These are phyloP conservation scores for Tricharina praecox DNA, from an alignment of 495 filamentous ascomycete genomes.

Conservation along the genomic window DNA sequence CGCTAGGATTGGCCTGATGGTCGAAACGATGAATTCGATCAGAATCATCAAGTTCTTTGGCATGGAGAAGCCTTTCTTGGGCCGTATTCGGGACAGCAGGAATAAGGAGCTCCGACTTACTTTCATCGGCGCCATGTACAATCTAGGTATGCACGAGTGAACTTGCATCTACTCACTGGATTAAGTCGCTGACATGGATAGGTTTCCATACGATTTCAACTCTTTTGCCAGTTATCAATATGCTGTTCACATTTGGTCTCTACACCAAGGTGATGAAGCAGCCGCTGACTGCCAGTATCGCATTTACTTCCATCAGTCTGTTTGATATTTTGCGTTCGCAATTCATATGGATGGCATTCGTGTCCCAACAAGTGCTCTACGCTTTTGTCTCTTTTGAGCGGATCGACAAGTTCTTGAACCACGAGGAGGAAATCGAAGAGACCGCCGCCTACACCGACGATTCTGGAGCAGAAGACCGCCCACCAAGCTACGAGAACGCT, in stretches of 20 bases:
- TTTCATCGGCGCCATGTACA: conserved; percentile 10
- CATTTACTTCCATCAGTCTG: conserved; percentile 24
- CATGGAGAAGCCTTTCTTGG: conserved; percentile 20
- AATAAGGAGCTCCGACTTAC: conserved; percentile 17
- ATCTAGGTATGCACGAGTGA: conserved; percentile 1
- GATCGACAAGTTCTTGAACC: conserved; percentile 23
- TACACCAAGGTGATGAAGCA: conserved; percentile 22
- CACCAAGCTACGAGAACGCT: conserved; percentile 15
- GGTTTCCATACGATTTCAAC: conserved; percentile 14
- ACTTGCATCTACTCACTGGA: too few species aligned
- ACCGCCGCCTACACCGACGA: neutral
- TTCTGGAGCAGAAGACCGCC: neutral
- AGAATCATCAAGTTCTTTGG: conserved; percentile 26
- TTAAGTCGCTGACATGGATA: too few species aligned
- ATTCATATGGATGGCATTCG: conserved; percentile 20
- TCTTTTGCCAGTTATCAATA: conserved; percentile 20
- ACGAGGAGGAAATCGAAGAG: conserved; percentile 18
- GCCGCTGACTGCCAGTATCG: conserved; percentile 23
- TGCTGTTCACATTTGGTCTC: conserved; percentile 22
- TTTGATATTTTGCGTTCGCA: conserved; percentile 22
- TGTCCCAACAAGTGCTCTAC: conserved; percentile 18
- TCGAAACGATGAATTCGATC: conserved; percentile 19
- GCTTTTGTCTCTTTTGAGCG: conserved; percentile 21
- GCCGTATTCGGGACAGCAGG: conserved; percentile 19
- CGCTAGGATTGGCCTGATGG: conserved; percentile 18